These are phyloP conservation scores for Acacia confusa DNA, from an alignment of 306 rosid genomes.

Conservation along the genomic window DNA sequence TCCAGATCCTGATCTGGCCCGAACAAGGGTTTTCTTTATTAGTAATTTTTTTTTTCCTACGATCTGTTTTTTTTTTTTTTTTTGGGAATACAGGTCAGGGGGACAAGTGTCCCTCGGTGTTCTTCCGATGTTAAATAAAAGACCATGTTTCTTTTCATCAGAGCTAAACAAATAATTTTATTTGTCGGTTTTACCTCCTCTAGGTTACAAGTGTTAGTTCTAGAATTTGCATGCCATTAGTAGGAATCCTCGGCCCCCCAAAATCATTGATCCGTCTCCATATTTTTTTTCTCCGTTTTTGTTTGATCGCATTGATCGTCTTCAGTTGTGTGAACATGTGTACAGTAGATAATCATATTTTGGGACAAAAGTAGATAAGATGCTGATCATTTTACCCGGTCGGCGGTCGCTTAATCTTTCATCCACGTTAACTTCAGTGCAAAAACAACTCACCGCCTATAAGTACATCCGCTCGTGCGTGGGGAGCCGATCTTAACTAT, in stretches of 20 bases:
- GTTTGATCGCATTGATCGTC: not conserved
- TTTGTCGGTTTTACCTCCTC: not conserved
- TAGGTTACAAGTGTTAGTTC: conserved; percentile 8
- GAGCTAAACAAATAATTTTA: not conserved
- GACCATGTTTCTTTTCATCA: not conserved
- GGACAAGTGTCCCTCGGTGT: not conserved
- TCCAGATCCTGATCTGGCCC: conserved; percentile 17
- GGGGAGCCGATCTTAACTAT: too few species aligned
- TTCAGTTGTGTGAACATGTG: not conserved
- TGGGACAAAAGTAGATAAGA: not conserved
- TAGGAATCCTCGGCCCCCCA: not conserved
- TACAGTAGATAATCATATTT: not conserved
- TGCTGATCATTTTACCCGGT: not conserved
- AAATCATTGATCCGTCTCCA: not conserved
- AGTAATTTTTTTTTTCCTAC: not conserved
- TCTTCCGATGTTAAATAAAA: not conserved
- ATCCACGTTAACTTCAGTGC: not conserved
- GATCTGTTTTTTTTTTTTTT: not conserved
- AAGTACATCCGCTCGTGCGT: not conserved
- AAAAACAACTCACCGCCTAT: not conserved
- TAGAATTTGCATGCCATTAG: conserved; percentile 11
- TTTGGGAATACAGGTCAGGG: not conserved
- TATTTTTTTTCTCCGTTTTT: too few species aligned
- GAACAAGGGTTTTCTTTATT: not conserved
- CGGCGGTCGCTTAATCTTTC: not conserved